Conservation (phyloP, 306 rosid species). For the Carpinus viminea region DNA sequence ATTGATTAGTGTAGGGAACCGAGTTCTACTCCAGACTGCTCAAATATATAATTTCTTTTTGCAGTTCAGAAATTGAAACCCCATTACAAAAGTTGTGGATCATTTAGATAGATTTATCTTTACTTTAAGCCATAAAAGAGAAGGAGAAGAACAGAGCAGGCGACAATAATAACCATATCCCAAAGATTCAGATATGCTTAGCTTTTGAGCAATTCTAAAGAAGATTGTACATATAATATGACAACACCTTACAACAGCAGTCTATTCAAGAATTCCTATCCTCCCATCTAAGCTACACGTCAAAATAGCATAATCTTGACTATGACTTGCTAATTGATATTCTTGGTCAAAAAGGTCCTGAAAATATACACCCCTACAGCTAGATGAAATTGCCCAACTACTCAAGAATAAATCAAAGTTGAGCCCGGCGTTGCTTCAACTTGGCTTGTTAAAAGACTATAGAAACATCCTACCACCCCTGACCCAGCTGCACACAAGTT, state of each 20-base stretch:
- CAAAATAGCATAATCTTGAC: background rate
- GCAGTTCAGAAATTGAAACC: background rate
- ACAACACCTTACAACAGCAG: background rate
- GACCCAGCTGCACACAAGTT: background rate
- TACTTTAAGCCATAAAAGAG: background rate
- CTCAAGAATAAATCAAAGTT: background rate
- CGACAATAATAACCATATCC: background rate
- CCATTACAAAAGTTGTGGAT: background rate
- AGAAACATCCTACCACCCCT: background rate
- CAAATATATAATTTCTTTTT: background rate
- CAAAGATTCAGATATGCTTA: background rate
- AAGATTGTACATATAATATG: background rate
- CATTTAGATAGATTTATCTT: background rate
- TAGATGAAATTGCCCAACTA: background rate
- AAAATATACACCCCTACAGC: background rate
- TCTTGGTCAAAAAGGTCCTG: background rate
- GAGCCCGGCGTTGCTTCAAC: background rate
- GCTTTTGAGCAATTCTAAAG: constrained; percentile 1
- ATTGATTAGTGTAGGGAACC: background rate
- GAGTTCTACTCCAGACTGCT: background rate
- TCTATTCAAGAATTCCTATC: background rate
- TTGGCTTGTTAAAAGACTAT: background rate
- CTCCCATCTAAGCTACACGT: background rate
- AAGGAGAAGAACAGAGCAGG: background rate
- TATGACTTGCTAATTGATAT: background rate